Conservation (phyloP, 2,329 filamentous ascomycete species). For the Cercospora canescens region DNA sequence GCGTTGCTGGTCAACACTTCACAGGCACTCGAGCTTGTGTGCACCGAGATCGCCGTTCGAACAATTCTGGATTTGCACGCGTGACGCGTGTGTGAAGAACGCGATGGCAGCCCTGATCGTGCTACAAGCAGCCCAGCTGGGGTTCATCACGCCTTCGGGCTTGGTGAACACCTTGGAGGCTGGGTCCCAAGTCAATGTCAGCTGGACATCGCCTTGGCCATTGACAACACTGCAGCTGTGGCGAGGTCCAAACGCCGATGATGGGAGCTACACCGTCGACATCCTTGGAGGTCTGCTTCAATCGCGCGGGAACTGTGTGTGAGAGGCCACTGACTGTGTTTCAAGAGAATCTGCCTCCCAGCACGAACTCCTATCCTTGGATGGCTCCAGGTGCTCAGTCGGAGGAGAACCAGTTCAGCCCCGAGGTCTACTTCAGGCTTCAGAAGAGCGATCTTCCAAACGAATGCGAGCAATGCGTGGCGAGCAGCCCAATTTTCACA, state of each 20-base stretch:
- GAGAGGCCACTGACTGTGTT: not conserved
- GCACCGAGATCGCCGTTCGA: not conserved
- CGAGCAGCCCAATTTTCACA: conserved; percentile 6
- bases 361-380: conserved; percentile 1
- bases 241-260: conserved; percentile 11
- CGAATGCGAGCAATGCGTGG: conserved; percentile 8
- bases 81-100: not conserved
- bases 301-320: not conserved
- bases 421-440: conserved; percentile 7
- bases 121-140: conserved; percentile 14
- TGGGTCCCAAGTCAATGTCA: conserved; percentile 18
- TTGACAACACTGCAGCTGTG: conserved; percentile 18
- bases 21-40: not conserved
- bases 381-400: not conserved
- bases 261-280: conserved; percentile 16
- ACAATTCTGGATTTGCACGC: not conserved
- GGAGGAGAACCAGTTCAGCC: not conserved
- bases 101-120: conserved; percentile 15
- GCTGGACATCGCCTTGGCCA: conserved; percentile 18
- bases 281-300: conserved; percentile 16
- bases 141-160: conserved; percentile 9
- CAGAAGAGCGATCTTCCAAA: conserved; percentile 12
- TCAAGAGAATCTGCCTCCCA: not conserved
- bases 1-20: not conserved
- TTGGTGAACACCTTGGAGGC: conserved; percentile 1